These are phyloP conservation scores for Hansenula sp. DNA, from an alignment of 1,139 yeast genomes.

Conservation along the genomic window DNA sequence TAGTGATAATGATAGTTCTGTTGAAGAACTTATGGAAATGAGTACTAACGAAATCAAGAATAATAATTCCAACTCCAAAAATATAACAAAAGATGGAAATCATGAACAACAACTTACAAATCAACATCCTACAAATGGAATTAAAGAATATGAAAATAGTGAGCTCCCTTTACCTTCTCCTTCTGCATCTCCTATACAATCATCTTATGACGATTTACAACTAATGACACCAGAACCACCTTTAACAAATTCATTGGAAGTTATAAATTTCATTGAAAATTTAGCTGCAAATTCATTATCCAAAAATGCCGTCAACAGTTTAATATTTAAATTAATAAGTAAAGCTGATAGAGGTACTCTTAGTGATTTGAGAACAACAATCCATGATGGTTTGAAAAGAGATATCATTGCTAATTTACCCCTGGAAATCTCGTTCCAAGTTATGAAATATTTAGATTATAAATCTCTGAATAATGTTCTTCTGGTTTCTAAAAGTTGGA, in stretches of 20 bases:
- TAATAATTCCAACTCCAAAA: background rate
- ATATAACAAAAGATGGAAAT: too few species aligned
- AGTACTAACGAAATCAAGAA: background rate
- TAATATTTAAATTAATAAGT: conserved; percentile 62
- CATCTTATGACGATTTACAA: conserved; percentile 21
- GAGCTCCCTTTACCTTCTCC: conserved; percentile 64
- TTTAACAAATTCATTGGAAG: conserved; percentile 22
- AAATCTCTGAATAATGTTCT: conserved; percentile 58
- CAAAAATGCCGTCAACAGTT: conserved; percentile 12
- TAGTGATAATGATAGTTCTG: background rate
- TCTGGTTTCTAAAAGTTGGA: conserved; percentile 71
- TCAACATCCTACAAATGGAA: background rate
- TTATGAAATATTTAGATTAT: conserved; percentile 65
- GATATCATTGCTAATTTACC: conserved; percentile 75
- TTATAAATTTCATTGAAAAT: conserved; percentile 28
- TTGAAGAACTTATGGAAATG: background rate
- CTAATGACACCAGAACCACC: conserved; percentile 5
- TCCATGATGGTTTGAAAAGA: conserved; percentile 60
- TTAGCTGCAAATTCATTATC: conserved; percentile 13
- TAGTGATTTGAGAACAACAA: conserved; percentile 57
- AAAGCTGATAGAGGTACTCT: conserved; percentile 63
- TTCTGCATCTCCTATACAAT: conserved; percentile 60
- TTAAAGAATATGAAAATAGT: conserved; percentile 4
- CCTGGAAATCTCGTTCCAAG: conserved; percentile 64
- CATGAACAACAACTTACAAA: background rate